Base-by-base conservation (phyloP, 2,329 filamentous ascomycete species). In the Emmonsiellopsis sp. region DNA sequence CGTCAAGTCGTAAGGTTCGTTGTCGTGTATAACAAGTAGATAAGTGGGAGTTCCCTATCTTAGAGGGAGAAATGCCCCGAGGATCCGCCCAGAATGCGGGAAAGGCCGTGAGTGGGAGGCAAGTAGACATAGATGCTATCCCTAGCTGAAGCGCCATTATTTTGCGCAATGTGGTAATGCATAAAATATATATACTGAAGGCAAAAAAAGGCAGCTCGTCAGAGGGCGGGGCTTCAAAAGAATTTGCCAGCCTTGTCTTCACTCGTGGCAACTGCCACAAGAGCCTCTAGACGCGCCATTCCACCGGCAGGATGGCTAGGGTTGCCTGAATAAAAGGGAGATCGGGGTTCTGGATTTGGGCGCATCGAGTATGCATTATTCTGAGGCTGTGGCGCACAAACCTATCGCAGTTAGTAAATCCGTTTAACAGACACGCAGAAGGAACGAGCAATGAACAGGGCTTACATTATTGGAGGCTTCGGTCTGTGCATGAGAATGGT, bases 181-280 rank as follows among this genome's bases (percentile, higher is more conserved):
- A 27, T 27, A 27, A 27, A 27, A 27, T 27, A 27, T 27, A 27
- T 27, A 27, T 27, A 27, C 21, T 27, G 21, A 27, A 27, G 21
- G 21, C 21, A 27, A 27, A 27, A 27, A 27, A 4, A 1, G 21
- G 21, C 21, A 27, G 21, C 21, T 27, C 21, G 21, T 27, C 21
- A 27, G 2, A 36, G 31, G 4, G 7, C 11, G 39, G 33, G 14
- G 17, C 33, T 6, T 45, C 11, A 52, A 32, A 52, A 34, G 11
- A 52, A 52, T n/a, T 37, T 52, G 9, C 40, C 33, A n/a, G 9
- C 49, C 33, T 47, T 53, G 45, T 46, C 51, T 46, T 60, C 74
- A 52, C 73, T 74, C 6, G 74, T 77, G 36, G 74, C 74, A 51
- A 76, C 74, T 27, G 74, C 74, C 42, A 77, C 74, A 46, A 77